Evolutionary conservation across 2,329 filamentous ascomycete species (phyloP), one percentile per base, ranked within the genome.

Genomic region (Lizonia empirigonia): DNA sequence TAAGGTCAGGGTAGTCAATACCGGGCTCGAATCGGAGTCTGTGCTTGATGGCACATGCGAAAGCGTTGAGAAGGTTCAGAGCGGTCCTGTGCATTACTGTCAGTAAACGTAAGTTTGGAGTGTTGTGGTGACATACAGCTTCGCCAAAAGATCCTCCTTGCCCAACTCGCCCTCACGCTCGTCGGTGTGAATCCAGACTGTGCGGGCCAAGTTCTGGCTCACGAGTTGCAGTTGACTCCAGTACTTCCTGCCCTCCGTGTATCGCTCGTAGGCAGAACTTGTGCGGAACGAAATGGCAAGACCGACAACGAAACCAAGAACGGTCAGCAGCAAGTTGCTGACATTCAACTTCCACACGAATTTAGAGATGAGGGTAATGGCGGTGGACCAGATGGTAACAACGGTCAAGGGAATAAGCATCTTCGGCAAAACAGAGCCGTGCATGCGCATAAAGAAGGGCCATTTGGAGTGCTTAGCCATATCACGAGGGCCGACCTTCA

Each of bases 1-100:
- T 76, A 5, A 95, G 78, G 64, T 94, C 90, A 1, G 86, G 82
- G 69, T 94, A 93, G 44, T 87, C 82, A 26, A 86, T 85, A 63
- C 89, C 90, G 1, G 90, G 90, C 69, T 95, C 90, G 70, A 93
- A 93, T 24, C 90, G 88, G 24, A 95, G 82, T 63, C 85, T 87
- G 74, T 94, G 90, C 76, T 93, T 93, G 52, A 95, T 78, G 1
- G 90, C 76, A 15, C 89, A 79, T n/a, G 89, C 82, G 63, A 89
- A 94, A 2, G 89, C 88, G 22, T 90, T 82, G 56, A 94, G 80
- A 6, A 94, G 79, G 69, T 94, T 93, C 72, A 94, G 83, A 6
- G 85, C 85, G 13, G 85, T 85, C 26, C 78, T 80, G 39, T 26
- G 18, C 37, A 19, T 26, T 0, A 27, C 5, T 16, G 30, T 56